These are phyloP conservation scores for Geopyxis carbonaria DNA, from an alignment of 495 filamentous ascomycete genomes.

Conservation along the genomic window DNA sequence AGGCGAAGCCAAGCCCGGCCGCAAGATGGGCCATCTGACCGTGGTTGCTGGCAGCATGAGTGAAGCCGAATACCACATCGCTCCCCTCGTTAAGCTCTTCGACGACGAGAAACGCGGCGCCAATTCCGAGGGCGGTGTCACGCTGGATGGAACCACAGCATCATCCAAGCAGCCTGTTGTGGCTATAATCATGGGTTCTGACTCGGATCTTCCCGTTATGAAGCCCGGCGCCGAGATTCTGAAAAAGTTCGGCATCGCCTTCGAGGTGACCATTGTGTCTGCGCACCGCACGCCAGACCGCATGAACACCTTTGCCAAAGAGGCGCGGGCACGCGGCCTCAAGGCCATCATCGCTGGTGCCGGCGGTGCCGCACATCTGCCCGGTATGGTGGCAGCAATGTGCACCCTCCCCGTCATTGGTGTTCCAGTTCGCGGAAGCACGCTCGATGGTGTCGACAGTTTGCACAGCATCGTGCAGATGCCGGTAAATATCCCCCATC, in stretches of 20 bases:
- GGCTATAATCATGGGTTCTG: conserved; percentile 85
- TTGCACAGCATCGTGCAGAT: conserved; percentile 85
- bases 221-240: conserved; percentile 62
- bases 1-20: conserved; percentile 57
- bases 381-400: conserved; percentile 77
- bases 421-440: conserved; percentile 72
- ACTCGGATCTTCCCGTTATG: conserved; percentile 73
- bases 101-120: conserved; percentile 39
- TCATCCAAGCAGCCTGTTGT: conserved; percentile 48
- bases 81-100: conserved; percentile 45
- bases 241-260: conserved; percentile 55
- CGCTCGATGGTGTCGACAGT: conserved; percentile 77
- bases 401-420: conserved; percentile 87
- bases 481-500: conserved; percentile 40
- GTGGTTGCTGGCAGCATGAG: conserved; percentile 49
- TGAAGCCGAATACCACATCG: conserved; percentile 53
- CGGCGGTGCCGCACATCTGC: conserved; percentile 79
- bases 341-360: conserved; percentile 91
- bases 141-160: too few relatives aligned
- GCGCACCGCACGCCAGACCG: conserved; percentile 77
- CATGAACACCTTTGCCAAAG: conserved; percentile 60
- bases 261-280: conserved; percentile 69
- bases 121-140: conserved; percentile 19
- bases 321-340: conserved; percentile 50
- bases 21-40: conserved; percentile 94